phyloP scores from a whole-genome alignment of 768 basidiomycete species.

The Tulasnella sp. region DNA sequence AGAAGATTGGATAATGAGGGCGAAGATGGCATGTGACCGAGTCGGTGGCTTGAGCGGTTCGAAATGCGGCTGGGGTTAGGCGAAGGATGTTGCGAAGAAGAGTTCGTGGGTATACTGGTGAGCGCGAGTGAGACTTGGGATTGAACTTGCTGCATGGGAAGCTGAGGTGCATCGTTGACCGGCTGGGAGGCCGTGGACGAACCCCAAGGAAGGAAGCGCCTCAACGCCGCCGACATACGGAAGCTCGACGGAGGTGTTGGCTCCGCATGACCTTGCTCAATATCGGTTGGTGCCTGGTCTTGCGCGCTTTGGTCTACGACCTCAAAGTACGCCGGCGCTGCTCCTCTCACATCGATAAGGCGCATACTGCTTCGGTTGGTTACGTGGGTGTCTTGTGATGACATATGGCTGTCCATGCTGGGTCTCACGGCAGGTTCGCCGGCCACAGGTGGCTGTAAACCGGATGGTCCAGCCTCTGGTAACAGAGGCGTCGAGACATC shows the following conservation, averaged over 20 bases:
- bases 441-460: not conserved
- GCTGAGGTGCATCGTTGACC: not conserved
- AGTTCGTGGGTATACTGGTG: constrained; percentile 38
- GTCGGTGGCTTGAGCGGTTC: constrained; percentile 28
- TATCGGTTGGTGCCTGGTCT: not conserved
- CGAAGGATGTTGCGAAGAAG: constrained; percentile 8
- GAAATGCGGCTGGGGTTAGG: constrained; percentile 15
- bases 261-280: not conserved
- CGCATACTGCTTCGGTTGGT: constrained; percentile 11
- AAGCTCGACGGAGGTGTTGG: not conserved
- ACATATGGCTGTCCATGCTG: constrained; percentile 25
- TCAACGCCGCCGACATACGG: constrained; percentile 18
- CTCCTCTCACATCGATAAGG: constrained; percentile 49
- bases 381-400: constrained; percentile 22
- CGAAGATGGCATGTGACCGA: constrained; percentile 15
- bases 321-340: constrained; percentile 67
- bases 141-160: constrained; percentile 1
- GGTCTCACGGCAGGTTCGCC: constrained; percentile 20
- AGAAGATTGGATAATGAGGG: constrained; percentile 5
- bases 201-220: constrained; percentile 26
- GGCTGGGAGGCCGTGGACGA: constrained; percentile 1
- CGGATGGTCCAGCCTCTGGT: not conserved
- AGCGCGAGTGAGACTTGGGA: constrained; percentile 22
- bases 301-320: constrained; percentile 38
- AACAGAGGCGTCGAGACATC: constrained; percentile 24